phyloP scores from a whole-genome alignment of 306 rosid species.

The Argentina anserina region DNA sequence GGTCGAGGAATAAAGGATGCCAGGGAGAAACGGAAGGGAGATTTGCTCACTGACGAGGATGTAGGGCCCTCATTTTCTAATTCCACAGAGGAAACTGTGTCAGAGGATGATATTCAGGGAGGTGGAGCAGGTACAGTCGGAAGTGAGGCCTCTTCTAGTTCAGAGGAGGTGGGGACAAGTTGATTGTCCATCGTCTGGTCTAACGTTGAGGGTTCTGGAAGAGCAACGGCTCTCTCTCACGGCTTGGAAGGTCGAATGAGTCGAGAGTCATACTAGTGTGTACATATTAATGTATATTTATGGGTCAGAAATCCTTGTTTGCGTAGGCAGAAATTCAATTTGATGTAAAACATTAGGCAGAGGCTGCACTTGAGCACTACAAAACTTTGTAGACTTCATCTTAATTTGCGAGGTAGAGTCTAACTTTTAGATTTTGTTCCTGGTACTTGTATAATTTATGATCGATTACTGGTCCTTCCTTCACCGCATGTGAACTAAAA shows the following conservation, averaged over 20 bases:
- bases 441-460: no score
- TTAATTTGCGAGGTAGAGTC: neutral
- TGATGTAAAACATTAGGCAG: constrained; percentile 15
- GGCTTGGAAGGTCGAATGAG: neutral
- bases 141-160: constrained; percentile 64
- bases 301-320: constrained; percentile 2
- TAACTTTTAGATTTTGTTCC: neutral
- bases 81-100: constrained; percentile 77
- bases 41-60: constrained; percentile 55
- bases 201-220: neutral
- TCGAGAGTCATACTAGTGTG: constrained; percentile 11
- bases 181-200: neutral
- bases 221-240: no score
- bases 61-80: constrained; percentile 51
- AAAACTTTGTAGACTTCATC: constrained; percentile 3
- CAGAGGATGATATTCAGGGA: constrained; percentile 65
- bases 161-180: constrained; percentile 57
- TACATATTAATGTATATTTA: constrained; percentile 22
- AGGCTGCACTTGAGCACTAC: neutral
- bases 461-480: neutral
- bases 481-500: neutral
- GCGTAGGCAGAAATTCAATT: constrained; percentile 1
- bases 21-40: constrained; percentile 64
- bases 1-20: constrained; percentile 81
- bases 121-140: constrained; percentile 48